Conservation (phyloP, 2,329 filamentous ascomycete genomes). For the Fusarium virguliforme region DNA sequence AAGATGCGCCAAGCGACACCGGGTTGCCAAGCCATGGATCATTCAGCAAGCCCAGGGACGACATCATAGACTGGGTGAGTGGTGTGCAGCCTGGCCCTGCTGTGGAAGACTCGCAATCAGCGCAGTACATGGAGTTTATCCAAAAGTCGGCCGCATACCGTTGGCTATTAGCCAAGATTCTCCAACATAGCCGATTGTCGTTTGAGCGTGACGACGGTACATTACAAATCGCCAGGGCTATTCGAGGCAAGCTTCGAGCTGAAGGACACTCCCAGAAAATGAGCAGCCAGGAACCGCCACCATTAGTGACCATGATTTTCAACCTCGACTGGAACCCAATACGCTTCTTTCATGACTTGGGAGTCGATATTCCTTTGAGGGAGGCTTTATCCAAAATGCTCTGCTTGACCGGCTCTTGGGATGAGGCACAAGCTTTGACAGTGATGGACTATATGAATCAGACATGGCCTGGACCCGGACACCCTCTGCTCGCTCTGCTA, state of each 20-base stretch:
- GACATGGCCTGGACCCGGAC: constrained; percentile 16
- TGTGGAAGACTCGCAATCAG: neutral
- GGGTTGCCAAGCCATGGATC: accelerated
- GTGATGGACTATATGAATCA: constrained; percentile 18
- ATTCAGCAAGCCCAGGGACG: neutral
- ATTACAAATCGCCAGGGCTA: neutral
- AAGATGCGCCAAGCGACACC: neutral
- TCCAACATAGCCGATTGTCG: neutral
- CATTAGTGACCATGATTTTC: neutral
- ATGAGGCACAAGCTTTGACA: constrained; percentile 13
- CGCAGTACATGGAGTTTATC: constrained; percentile 11
- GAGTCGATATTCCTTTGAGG: accelerated
- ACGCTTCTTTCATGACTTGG: neutral
- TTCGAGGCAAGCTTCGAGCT: neutral
- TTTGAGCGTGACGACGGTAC: neutral
- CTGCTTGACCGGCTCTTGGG: constrained; percentile 8
- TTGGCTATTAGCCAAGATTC: constrained; percentile 21
- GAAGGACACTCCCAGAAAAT: neutral
- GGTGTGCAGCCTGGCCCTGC: neutral
- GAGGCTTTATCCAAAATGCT: neutral
- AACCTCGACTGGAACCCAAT: neutral
- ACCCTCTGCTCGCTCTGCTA: neutral
- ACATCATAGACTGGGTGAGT: constrained; percentile 7
- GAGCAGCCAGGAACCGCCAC: neutral
- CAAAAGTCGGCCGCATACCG: constrained; percentile 3